Conservation (phyloP, 768 basidiomycete genomes). For the Tricholomella constricta region DNA sequence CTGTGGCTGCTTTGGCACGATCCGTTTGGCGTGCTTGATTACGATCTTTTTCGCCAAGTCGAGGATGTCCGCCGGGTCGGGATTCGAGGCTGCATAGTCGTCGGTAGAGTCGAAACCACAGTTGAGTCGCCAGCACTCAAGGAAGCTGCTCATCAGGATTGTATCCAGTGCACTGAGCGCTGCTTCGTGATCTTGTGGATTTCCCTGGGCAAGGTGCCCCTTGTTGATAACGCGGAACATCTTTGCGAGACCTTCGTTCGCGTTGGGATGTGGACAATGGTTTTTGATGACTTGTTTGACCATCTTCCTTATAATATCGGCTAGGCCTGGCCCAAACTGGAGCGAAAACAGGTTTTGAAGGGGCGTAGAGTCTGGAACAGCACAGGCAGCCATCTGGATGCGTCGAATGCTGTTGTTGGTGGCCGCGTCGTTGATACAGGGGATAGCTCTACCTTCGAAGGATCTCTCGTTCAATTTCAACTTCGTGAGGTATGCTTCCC, state of each 20-base stretch:
- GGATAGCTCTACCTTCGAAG: not conserved
- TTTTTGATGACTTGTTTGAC: not conserved
- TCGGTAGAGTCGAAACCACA: not conserved
- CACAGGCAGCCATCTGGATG: not conserved
- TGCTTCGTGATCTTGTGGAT: not conserved
- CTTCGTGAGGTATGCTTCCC: not conserved
- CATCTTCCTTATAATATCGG: not conserved
- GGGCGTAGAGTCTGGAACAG: not conserved
- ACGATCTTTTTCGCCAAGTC: constrained; percentile 1
- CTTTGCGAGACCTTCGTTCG: not conserved
- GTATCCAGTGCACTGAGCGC: constrained; percentile 1
- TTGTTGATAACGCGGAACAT: not conserved
- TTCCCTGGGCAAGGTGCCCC: not conserved
- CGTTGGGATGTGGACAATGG: not conserved
- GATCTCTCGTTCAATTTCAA: not conserved
- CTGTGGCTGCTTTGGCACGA: not conserved
- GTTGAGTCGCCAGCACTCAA: constrained; percentile 2
- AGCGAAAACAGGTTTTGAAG: not conserved
- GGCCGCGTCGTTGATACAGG: constrained; percentile 3
- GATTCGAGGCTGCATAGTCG: not conserved
- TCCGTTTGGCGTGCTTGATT: constrained; percentile 2
- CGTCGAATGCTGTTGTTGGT: constrained; percentile 1
- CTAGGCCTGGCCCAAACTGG: not conserved
- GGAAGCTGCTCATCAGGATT: not conserved
- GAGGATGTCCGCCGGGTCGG: not conserved